Evolutionary conservation across 768 basidiomycete species (phyloP), one percentile per base, ranked within the genome.

Genomic region (Leccinum truebloodii): DNA sequence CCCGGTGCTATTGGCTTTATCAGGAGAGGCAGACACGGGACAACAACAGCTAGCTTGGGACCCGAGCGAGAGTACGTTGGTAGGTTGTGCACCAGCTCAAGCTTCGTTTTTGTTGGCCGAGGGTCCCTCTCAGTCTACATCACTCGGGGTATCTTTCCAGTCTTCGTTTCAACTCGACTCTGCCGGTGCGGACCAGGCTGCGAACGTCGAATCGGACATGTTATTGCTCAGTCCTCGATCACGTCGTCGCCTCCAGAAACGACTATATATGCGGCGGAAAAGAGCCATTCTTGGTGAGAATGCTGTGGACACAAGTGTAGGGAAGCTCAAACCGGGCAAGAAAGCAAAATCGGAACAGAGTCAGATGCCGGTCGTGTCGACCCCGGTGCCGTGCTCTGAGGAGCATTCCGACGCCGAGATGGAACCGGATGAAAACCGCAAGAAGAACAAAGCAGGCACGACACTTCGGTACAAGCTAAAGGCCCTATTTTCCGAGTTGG

Each of bases 191-290:
- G 32, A 57, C 20, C 48, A 34, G 6, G 9, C 58, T 20, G 26
- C 28, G 26, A 65, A 55, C 3, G 56, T 51, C 39, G 56, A 61
- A 5, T n/a, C 63, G 30, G 69, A 69, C 50, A 52, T 70, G 18
- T 62, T 63, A n/a, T 55, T 57, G 32, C 75, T 81, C 22, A 82
- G 79, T 20, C 84, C 86, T 1, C 66, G 64, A 1, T 77, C 81
- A 9, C 84, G 84, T 7, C 81, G 85, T 35, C 84, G 81, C n/a
- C 63, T 83, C 24, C 74, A 75, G 59, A 90, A 90, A 59, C 79
- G 88, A 41, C 75, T 91, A 6, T 83, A 88, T 63, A 91, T 91
- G 90, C 84, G 89, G 6, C 81, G 83, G 30, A 86, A 83, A 69
- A 81, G 89, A 48, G 89, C 90, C 3, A 72, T 77, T 30, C 71